These are phyloP conservation scores for Cercospora janseana DNA, from an alignment of 2,329 filamentous ascomycete genomes.

Conservation along the genomic window DNA sequence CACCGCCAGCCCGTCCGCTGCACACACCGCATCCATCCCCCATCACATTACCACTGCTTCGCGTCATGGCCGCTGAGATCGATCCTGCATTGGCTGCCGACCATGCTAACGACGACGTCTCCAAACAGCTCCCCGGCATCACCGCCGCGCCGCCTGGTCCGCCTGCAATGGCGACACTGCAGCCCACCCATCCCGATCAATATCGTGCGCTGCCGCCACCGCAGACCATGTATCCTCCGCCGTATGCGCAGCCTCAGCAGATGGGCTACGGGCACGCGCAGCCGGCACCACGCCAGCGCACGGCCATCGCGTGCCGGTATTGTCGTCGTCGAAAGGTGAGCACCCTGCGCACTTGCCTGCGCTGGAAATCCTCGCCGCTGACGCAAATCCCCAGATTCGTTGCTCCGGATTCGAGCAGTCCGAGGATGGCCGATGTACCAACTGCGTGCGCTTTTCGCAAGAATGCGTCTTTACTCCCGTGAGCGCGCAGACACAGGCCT, in stretches of 20 bases:
- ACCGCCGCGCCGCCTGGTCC: constrained; percentile 28
- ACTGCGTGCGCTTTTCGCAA: constrained; percentile 71
- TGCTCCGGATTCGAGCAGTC: constrained; percentile 73
- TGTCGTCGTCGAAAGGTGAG: constrained; percentile 59
- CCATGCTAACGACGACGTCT: constrained; percentile 29
- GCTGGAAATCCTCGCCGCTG: not conserved
- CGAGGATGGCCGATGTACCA: constrained; percentile 68
- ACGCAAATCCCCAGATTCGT: constrained; percentile 58
- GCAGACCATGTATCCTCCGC: constrained; percentile 46
- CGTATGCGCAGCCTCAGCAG: constrained; percentile 43
- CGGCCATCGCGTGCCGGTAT: constrained; percentile 61
- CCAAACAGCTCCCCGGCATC: constrained; percentile 38
- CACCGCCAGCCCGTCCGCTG: constrained; percentile 4
- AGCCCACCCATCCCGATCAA: constrained; percentile 46
- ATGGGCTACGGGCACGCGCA: constrained; percentile 45
- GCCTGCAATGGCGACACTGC: constrained; percentile 44
- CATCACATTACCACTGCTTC: not conserved
- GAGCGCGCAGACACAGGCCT: constrained; percentile 70
- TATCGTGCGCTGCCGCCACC: constrained; percentile 48
- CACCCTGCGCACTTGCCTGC: not conserved
- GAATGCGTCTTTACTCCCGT: constrained; percentile 76
- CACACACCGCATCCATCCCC: constrained; percentile 2
- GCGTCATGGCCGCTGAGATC: constrained; percentile 32
- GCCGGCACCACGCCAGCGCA: constrained; percentile 59
- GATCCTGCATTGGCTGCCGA: constrained; percentile 33